Base-by-base conservation (phyloP, 2,329 filamentous ascomycete species). In the Huntiella decipiens region DNA sequence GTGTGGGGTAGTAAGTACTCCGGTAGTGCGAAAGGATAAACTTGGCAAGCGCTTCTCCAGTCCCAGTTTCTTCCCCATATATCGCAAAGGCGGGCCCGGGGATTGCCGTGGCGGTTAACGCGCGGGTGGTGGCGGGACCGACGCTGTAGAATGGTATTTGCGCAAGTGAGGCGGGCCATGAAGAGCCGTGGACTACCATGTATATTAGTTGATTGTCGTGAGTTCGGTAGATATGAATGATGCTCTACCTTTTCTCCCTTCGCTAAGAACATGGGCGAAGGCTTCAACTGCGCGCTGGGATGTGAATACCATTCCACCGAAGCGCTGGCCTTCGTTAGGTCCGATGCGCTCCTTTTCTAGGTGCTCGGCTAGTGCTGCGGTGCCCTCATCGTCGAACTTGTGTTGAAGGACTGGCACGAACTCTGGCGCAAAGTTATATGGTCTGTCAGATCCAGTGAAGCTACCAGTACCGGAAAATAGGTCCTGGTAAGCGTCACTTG, bases 251-350 rank as follows among this genome's bases (percentile, higher is more conserved):
- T 42, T 44, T 28, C 44, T 42, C 1, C 40, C 41, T 28, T 50
- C 37, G 7, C 11, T 62, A 1, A 85, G 68, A 6, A 84, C 62
- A 39, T 70, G 64, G 3, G 73, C 63, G 55, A 91, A 85, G 0
- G 79, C 82, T 57, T 91, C 84, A 2, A 91, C 83, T 1, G 84
- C 82, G 42, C 83, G 71, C 58, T 91, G 84, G 5, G 81, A 87
- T 1, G 83, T 91, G 56, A 91, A 88, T 43, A 91, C 77, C 48
- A 88, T 63, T n/a, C 81, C 83, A 4, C 82, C 81, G 55, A 83
- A 88, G n/a, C 50, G 50, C 22, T 41, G 47, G 4, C 33, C 37
- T 12, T 13, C 13, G 12, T 34, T 22, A 2, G 44, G 54, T 39
- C 63, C 62, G 50, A 78, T 67, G 12, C 55, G 52, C 17, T 57